Base-by-base conservation (phyloP, 1,284 basidiomycete species). In the Heterobasidion occidentale region DNA sequence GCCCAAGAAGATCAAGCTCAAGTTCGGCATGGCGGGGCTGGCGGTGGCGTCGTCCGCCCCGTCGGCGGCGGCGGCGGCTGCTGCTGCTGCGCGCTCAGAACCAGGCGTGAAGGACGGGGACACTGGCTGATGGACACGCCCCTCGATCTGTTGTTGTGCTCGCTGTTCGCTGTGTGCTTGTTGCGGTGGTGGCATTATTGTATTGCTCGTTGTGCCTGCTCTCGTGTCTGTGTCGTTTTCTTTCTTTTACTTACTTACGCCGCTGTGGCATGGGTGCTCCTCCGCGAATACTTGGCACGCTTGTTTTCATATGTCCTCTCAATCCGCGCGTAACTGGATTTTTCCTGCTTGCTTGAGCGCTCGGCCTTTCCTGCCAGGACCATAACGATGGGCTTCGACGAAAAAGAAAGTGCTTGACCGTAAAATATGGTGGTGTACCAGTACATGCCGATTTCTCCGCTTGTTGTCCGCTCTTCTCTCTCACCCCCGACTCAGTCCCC, bases 1-100 rank as follows among this genome's bases (percentile, higher is more conserved):
- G 56, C 82, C 84, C 44, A 89, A 86, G 73, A 89, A 89, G 71
- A 80, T 92, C 65, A 90, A 88, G 71, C 73, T 92, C 58, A 88
- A 82, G 71, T 75, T 90, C 58, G 81, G 82, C 33, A 70, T 75
- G 12, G 70, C 74, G n/a, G 74, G 73, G 52, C 64, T 76, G 49
- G 69, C 71, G 12, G 70, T 74, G 17, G 74, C 66, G 57, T 61
- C 66, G 36, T 67, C 75, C 9, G 63, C 75, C 35, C 69, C 74
- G 9, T 64, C 73, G 14, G 51, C 72, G n/a, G 74, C 67, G 56
- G 61, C 66, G 35, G 67, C 75, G 9, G 63, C 74, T 35, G 70
- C 74, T 9, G 64, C 73, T 8, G 53, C 72, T 14, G 66, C 72
- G 38, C 75, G 79, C 64, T 80, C 85, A 81, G 79, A 83, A 78